Percentiles rank a stretch among this genome's conserved stretches.
Conservation (phyloP, 768 basidiomycete species). For the Coprinopsis sp. region DNA sequence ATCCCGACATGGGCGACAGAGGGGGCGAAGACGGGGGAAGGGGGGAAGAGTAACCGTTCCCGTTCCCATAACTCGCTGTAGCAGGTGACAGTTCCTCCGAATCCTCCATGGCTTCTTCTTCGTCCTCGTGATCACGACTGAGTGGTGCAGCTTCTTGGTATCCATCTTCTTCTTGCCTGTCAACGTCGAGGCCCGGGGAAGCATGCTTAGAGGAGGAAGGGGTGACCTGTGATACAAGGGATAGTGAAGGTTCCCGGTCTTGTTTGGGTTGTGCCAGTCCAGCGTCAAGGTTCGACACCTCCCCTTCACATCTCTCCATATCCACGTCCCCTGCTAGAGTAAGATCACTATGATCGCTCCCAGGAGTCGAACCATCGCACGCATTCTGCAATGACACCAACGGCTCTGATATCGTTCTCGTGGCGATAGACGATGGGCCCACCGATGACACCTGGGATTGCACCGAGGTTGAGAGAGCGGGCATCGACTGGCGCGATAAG, state of each 20-base stretch:
- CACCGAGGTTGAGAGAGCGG: no score
- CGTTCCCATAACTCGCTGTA: slow-evolving; percentile 8
- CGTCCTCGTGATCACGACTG: no score
- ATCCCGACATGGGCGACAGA: slow-evolving; percentile 36
- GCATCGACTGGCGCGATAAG: slow-evolving; percentile 10
- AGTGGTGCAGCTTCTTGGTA: no score
- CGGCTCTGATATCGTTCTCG: slow-evolving; percentile 37
- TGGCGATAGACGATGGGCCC: slow-evolving; percentile 7
- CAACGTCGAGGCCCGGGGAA: no score
- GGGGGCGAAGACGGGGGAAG: slow-evolving; percentile 44
- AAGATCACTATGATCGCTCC: not conserved
- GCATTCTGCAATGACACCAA: slow-evolving; percentile 21
- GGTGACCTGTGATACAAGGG: no score
- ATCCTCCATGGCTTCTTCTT: slow-evolving; percentile 7
- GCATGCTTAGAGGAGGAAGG: no score
- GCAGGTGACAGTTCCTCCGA: slow-evolving; percentile 13
- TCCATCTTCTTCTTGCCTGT: no score
- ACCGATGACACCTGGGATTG: slow-evolving; percentile 3
- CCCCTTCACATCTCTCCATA: no score
- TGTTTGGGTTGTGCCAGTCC: no score
- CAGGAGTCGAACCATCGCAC: not conserved
- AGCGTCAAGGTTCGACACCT: no score
- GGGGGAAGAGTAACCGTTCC: slow-evolving; percentile 23
- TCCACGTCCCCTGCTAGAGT: no score
- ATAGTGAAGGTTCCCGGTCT: no score